Evolutionary conservation across 192 early-diverging fungal genomes (phyloP), one percentile per base, ranked within the genome.

Genomic region (Backusella tarrabulga): DNA sequence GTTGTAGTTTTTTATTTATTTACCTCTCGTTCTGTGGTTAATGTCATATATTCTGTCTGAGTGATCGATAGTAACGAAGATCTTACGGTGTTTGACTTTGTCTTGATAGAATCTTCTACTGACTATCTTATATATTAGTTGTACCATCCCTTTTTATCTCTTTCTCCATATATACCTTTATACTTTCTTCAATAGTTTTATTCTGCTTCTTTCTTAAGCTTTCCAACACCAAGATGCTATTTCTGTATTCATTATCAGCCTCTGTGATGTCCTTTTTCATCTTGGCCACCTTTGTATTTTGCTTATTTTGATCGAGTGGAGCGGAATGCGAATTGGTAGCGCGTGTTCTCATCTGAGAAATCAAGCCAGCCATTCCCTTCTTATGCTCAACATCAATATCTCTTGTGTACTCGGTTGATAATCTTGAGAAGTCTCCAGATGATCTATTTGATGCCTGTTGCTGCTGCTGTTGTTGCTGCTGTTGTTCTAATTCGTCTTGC

Each of bases 211-310:
- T 82, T 40, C 80, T 67, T 34, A 71, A 71, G 19, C 32, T 42
- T 34, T 82, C 80, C 68, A 82, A 41, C 0, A n/a, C 34, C 12
- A 77, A 73, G 7, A 82, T 76, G 67, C 80, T 77, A 21, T 72
- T 63, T 67, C 80, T 74, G 23, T 82, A 82, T 44, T 78, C 73
- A 46, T 42, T 74, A 77, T 79, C 83, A 34, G 74, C 54, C 23
- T 84, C 83, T 11, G 63, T 68, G n/a, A 84, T 80, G 42, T 84
- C 83, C 38, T 84, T 84, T 60, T 84, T 84, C 26, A 74, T 50
- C 70, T 84, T 84, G 67, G 83, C 83, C 40, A 73, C 73, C 71
- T 74, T 77, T 1, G 70, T 71, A 68, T 75, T 84, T 38, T 80
- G 83, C 41, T 81, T 80, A 23, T 60, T 72, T 12, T 74, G 52